Evolutionary conservation across 371 early-diverging fungal species (phyloP), one percentile per base, ranked within the genome.

Genomic region (Mucor mucedo): DNA sequence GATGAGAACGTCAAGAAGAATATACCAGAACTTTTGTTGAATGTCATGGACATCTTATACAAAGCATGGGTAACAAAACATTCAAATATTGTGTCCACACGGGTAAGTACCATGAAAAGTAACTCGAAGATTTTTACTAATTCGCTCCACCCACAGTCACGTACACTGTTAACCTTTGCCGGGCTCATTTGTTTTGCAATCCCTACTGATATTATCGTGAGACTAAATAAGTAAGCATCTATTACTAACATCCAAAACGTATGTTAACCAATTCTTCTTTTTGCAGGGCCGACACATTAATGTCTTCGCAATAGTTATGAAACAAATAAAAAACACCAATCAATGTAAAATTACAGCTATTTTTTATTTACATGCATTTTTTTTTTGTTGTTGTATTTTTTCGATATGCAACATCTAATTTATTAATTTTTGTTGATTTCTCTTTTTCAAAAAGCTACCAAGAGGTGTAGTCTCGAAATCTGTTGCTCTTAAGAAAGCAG

Each of bases 141-240:
- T 21, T 21, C 21, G 21, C 21, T 21, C 21, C 21, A 21, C 21
- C 27, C 27, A 2, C 21, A 77, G 44, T 86, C 88, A 9, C 85
- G 89, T 44, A 83, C 87, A 5, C 52, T 96, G 13, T 84, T 92
- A 68, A 82, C 89, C 47, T 94, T 93, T 84, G 87, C 91, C 1
- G 94, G 95, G 9, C 82, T 87, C 63, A 84, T 95, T 58, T 91
- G 91, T 72, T 91, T 92, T 76, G 79, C 90, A 28, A 91, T 95
- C 73, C 91, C 95, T 5, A 82, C 84, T 3, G 95, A 94, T 56
- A 89, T 89, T 0, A 87, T 90, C 56, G 86, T 88, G 9, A 83
- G 83, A 62, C 77, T 96, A 50, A 95, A 90, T 72, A 87, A 89
- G 58, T 84, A 74, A 62, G 65, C 38, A 2, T 10, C 35, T 8